Conservation (phyloP, 1,139 yeast species). For the Suhomyces bokatorum region DNA sequence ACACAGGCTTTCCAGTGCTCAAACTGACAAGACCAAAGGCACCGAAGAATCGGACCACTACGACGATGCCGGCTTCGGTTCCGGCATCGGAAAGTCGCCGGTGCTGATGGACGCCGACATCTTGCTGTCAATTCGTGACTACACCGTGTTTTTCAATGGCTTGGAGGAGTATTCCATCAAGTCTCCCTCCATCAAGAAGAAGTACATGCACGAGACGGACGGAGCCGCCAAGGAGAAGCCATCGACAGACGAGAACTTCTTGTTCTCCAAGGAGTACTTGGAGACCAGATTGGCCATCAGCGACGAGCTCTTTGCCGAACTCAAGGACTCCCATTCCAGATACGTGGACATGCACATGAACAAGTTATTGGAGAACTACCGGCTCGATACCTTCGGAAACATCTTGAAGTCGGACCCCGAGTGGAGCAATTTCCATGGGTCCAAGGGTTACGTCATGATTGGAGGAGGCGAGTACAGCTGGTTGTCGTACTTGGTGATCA, state of each 20-base stretch:
- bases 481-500: slow-evolving; percentile 46
- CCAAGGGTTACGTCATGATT: slow-evolving; percentile 43
- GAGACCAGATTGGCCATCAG: slow-evolving; percentile 43
- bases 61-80: slow-evolving; percentile 1
- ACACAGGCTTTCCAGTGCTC: too few relatives aligned
- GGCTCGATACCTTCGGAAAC: slow-evolving; percentile 42
- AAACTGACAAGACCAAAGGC: not conserved
- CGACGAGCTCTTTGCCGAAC: slow-evolving; percentile 28
- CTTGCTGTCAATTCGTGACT: slow-evolving; percentile 27
- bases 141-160: slow-evolving; percentile 33
- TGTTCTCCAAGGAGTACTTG: slow-evolving; percentile 41
- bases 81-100: not conserved
- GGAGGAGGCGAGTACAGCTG: slow-evolving; percentile 50
- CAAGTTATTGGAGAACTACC: slow-evolving; percentile 29
- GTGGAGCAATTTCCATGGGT: slow-evolving; percentile 38
- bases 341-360: slow-evolving; percentile 35
- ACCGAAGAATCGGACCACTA: not conserved
- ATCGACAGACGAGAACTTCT: slow-evolving; percentile 25
- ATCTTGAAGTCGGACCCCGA: slow-evolving; percentile 34
- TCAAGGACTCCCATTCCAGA: slow-evolving; percentile 35
- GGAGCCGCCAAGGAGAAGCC: slow-evolving; percentile 35
- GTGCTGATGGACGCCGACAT: not conserved
- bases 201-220: slow-evolving; percentile 27
- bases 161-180: slow-evolving; percentile 30
- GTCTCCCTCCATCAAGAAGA: slow-evolving; percentile 35